Base-by-base conservation (phyloP, 1,139 yeast species). In the Keqinozyma sinolaborantium region DNA sequence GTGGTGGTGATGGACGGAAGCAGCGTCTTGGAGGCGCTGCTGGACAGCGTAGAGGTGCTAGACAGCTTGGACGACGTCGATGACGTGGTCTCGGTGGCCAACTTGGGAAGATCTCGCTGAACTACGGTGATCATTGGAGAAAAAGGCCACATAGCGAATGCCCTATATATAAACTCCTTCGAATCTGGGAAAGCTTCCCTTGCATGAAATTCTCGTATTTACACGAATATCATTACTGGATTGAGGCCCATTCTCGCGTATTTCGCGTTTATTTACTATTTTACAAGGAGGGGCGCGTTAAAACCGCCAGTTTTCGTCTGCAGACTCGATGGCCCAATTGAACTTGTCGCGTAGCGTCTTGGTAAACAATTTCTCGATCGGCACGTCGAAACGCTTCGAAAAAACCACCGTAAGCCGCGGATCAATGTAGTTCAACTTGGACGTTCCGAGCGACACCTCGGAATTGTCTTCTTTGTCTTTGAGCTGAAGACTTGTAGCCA, bases 381-480 rank as follows among this genome's bases (percentile, higher is more conserved):
- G 97, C 16, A 92, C 97, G 36, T 77, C 70, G 52, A 68, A 87
- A 58, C 80, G 85, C 58, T 88, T 88, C 30, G 95, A 77, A 58
- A 88, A 92, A 73, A 86, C 80, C 29, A 86, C 97, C 0, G 95
- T 81, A 47, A 92, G 67, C 46, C 98, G 71, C 16, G 98, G 98
- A 58, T 92, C 98, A 40, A 90, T 90, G 67, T 90, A 90, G 58
- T 90, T 90, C 73, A 86, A 79, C 64, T 90, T 90, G 24, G 95
- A 85, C 0, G 98, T 90, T 28, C 95, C 90, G 47, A 90, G 69
- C 0, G 97, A 90, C 18, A 92, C 97, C 44, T 86, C 87, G 1
- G 96, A 86, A 53, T 90, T 90, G 53, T 87, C 97, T 55, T 90
- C 95, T 57, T 85, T 87, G 53, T 90, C 97, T 56, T 86, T 82